Conservation (phyloP, 2,329 filamentous ascomycete genomes). For the Colletotrichum falcatum region DNA sequence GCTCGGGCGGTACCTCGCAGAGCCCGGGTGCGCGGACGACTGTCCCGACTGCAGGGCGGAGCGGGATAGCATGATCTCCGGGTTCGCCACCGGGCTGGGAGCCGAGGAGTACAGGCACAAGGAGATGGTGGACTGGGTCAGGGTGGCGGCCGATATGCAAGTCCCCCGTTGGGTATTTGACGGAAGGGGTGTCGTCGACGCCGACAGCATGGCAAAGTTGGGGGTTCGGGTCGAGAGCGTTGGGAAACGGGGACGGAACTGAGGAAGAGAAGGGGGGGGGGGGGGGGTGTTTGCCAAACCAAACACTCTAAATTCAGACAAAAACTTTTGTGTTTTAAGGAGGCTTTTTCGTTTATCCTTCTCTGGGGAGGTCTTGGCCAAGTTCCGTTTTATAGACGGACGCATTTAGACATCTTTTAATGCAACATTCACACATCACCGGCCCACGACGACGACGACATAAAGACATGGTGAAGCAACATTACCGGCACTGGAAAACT, state of each 20-base stretch:
- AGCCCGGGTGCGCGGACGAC: constrained; percentile 58
- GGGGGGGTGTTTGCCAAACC: background rate
- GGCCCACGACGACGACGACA: background rate
- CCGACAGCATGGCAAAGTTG: constrained; percentile 60
- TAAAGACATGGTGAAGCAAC: background rate
- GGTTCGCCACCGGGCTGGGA: constrained; percentile 56
- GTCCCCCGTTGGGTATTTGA: constrained; percentile 69
- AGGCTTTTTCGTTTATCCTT: background rate
- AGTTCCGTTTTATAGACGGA: background rate
- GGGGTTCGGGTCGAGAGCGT: constrained; percentile 66
- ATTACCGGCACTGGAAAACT: background rate
- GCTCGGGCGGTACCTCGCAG: constrained; percentile 56
- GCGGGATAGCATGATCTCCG: constrained; percentile 52
- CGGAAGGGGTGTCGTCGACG: constrained; percentile 66
- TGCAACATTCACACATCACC: background rate
- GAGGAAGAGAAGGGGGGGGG: background rate
- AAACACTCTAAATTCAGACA: background rate
- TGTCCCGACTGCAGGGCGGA: constrained; percentile 65
- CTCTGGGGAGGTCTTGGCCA: too few relatives aligned
- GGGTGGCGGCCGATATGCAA: constrained; percentile 61
- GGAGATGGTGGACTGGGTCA: constrained; percentile 64
- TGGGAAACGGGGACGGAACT: constrained; percentile 54
- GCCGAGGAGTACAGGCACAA: constrained; percentile 59
- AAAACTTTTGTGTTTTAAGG: background rate
- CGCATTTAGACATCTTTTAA: background rate